A percentile compares a stretch with the other conserved stretches of the same genome.
phyloP scores from a whole-genome alignment of 805 yeast species.

The Ogataea saltuana region DNA sequence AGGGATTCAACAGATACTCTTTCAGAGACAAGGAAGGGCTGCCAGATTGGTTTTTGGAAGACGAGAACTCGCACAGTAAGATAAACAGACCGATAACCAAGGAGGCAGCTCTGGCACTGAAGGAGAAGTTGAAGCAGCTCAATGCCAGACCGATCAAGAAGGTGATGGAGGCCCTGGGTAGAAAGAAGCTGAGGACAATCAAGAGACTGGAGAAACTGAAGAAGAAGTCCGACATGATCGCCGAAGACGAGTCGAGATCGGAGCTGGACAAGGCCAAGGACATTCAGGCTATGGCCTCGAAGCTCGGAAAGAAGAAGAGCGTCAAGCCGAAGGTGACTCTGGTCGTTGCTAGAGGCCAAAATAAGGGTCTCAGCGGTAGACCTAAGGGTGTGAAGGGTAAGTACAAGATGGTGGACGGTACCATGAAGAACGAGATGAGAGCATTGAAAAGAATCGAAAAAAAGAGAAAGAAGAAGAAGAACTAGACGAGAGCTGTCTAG shows the following conservation, averaged over 20 bases:
- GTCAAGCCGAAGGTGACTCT: constrained; percentile 79
- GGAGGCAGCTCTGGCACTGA: constrained; percentile 81
- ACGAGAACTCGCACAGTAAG: constrained; percentile 84
- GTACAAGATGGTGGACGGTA: constrained; percentile 99
- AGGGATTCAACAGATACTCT: constrained; percentile 88
- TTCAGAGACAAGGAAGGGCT: constrained; percentile 88
- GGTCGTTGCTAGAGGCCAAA: constrained; percentile 83
- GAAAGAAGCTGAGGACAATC: constrained; percentile 92
- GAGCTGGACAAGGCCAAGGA: constrained; percentile 96
- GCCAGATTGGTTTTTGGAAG: constrained; percentile 97
- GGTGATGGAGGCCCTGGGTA: constrained; percentile 96
- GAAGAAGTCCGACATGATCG: constrained; percentile 89
- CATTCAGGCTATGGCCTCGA: constrained; percentile 81
- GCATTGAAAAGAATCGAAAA: constrained; percentile 89
- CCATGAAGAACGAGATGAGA: constrained; percentile 94
- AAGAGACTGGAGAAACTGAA: constrained; percentile 83
- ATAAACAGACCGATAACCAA: constrained; percentile 90
- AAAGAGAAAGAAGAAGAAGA: constrained; percentile 63
- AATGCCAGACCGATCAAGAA: constrained; percentile 98
- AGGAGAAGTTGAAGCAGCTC: constrained; percentile 72
- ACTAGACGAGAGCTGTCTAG: constrained; percentile 2
- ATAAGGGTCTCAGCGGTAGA: constrained; percentile 88
- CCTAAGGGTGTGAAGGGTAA: constrained; percentile 97
- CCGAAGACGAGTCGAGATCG: constrained; percentile 82
- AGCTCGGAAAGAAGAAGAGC: constrained; percentile 69